Percentiles rank a stretch among this genome's conserved stretches.
Evolutionary conservation across 176 grass and related monocot genomes (phyloP).

Genomic region (Phoenix dactylifera): DNA sequence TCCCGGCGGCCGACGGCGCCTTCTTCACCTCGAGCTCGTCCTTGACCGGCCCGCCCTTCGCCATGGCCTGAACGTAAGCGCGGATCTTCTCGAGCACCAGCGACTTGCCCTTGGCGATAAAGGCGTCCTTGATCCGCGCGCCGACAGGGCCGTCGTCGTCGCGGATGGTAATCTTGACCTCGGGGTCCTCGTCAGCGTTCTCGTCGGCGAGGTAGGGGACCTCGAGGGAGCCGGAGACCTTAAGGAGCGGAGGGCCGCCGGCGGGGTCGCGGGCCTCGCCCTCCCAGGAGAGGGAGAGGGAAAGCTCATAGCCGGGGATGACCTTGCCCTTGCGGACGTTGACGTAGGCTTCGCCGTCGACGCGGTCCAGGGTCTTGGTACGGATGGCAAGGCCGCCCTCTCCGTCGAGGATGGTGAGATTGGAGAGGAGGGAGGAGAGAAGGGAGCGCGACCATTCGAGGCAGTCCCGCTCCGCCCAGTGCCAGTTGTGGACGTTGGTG

Average conservation of each 20-base stretch:
- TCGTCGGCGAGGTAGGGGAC: conserved; percentile 93
- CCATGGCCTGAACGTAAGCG: conserved; percentile 57
- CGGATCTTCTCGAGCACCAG: conserved; percentile 78
- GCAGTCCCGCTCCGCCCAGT: conserved; percentile 94
- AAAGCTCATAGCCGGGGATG: conserved; percentile 84
- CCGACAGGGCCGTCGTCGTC: conserved; percentile 69
- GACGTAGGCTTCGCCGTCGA: conserved; percentile 94
- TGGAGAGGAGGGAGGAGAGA: conserved; percentile 54
- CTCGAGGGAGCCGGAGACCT: conserved; percentile 65
- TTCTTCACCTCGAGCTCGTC: conserved; percentile 80
- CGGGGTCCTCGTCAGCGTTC: conserved; percentile 89
- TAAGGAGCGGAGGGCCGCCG: neutral
- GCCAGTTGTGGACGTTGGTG: conserved; percentile 98
- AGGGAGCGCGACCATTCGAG: conserved; percentile 76
- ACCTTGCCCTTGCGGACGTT: conserved; percentile 98
- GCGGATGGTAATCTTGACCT: conserved; percentile 57
- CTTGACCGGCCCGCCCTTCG: conserved; percentile 72
- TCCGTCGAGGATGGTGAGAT: conserved; percentile 65
- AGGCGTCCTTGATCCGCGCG: conserved; percentile 85
- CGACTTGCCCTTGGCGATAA: conserved; percentile 57
- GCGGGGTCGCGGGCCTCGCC: conserved; percentile 49
- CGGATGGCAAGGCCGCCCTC: conserved; percentile 63
- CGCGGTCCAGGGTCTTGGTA: conserved; percentile 67
- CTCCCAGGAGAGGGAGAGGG: conserved; percentile 77
- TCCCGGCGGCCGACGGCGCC: neutral